Evolutionary conservation across 495 filamentous ascomycete species (phyloP).

Genomic region (Achaetomiella virescens): DNA sequence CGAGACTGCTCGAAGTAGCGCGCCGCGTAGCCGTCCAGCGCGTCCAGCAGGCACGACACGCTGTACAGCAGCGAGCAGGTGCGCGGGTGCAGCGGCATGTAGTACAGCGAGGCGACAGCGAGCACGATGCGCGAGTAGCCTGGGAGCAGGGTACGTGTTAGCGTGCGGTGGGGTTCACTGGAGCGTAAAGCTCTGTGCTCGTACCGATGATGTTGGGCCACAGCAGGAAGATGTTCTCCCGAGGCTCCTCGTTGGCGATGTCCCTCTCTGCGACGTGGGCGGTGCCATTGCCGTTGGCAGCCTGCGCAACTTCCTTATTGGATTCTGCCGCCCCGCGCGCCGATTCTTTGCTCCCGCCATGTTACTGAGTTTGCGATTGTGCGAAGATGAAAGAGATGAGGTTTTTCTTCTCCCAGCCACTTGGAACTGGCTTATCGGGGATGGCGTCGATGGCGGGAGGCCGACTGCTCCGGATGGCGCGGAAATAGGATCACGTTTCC

Average conservation of each 20-base stretch:
- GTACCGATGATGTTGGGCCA: conserved; percentile 89
- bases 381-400: background rate
- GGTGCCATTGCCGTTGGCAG: conserved; percentile 25
- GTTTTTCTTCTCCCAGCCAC: background rate
- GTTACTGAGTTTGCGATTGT: conserved; percentile 1
- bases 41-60: conserved; percentile 88
- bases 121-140: conserved; percentile 87
- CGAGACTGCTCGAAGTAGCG: conserved; percentile 80
- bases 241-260: conserved; percentile 22
- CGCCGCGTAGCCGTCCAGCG: conserved; percentile 86
- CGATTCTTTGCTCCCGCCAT: conserved; percentile 25
- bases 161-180: background rate
- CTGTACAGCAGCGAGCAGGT: conserved; percentile 90
- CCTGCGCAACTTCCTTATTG: conserved; percentile 11
- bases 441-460: background rate
- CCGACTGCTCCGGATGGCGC: conserved; percentile 5
- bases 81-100: conserved; percentile 94
- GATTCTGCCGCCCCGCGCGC: conserved; percentile 17
- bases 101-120: conserved; percentile 88
- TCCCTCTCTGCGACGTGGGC: conserved; percentile 13
- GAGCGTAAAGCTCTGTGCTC: conserved; percentile 5
- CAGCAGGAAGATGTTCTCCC: conserved; percentile 94
- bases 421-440: background rate
- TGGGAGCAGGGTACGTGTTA: conserved; percentile 26
- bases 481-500: background rate